A percentile compares a stretch with the other conserved stretches of the same genome.
Evolutionary conservation across 129 eudicot genomes (phyloP).

Genomic region (Helianthus annuus): DNA sequence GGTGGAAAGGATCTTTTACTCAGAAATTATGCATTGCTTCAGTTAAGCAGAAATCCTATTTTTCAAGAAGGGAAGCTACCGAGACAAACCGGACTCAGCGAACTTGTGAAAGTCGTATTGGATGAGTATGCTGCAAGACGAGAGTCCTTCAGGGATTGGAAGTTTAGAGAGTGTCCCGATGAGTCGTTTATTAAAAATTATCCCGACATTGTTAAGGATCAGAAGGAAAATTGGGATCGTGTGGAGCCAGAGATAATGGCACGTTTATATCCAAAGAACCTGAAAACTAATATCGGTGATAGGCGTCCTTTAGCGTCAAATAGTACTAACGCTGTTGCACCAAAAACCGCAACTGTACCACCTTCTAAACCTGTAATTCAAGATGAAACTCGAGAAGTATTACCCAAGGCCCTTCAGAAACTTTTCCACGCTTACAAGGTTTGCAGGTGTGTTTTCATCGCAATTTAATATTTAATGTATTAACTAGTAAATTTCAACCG

Average conservation of each 20-base stretch:
- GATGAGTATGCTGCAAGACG: conserved; percentile 57
- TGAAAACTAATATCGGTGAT: conserved; percentile 28
- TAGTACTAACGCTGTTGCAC: conserved; percentile 27
- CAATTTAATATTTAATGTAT: background rate
- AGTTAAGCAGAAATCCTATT: conserved; percentile 54
- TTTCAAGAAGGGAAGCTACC: conserved; percentile 45
- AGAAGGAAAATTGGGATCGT: conserved; percentile 54
- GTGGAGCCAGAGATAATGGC: conserved; percentile 36
- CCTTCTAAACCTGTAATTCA: conserved; percentile 38
- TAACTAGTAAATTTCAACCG: background rate
- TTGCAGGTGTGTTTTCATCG: conserved; percentile 61
- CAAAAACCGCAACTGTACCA: conserved; percentile 37
- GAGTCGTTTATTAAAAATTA: conserved; percentile 50
- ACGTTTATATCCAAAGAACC: conserved; percentile 7
- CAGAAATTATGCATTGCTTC: conserved; percentile 55
- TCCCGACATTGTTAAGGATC: conserved; percentile 50
- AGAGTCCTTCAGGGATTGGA: conserved; percentile 66
- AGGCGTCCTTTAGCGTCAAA: conserved; percentile 33
- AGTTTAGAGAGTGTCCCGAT: conserved; percentile 67
- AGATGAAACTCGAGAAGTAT: conserved; percentile 67
- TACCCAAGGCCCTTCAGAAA: conserved; percentile 60
- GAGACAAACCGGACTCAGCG: conserved; percentile 6
- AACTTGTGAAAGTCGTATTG: conserved; percentile 42
- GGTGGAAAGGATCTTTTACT: conserved; percentile 42
- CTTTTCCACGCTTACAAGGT: conserved; percentile 58